Evolutionary conservation across 2,329 filamentous ascomycete genomes (phyloP).

Genomic region (Colletotrichum lini): DNA sequence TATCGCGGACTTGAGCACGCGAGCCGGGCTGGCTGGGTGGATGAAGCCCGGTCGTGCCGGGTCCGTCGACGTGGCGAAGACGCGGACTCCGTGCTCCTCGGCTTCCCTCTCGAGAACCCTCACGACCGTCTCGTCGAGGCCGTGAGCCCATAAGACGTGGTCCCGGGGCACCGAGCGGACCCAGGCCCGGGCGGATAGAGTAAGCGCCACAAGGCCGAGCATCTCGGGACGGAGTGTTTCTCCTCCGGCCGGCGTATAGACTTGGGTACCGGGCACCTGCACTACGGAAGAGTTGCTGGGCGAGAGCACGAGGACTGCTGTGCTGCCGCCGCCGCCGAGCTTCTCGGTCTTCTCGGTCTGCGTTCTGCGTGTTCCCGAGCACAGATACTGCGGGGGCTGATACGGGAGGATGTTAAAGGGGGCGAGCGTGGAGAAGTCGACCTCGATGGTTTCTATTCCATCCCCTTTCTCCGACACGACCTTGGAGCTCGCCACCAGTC

Average conservation of each 20-base stretch:
- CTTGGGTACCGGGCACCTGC: background rate
- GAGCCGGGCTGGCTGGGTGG: background rate
- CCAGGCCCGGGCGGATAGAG: slow-evolving; percentile 14
- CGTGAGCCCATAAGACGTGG: slow-evolving; percentile 3
- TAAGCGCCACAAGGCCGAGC: background rate
- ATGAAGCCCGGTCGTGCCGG: background rate
- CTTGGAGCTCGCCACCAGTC: background rate
- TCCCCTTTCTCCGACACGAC: background rate
- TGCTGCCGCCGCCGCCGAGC: too few species aligned
- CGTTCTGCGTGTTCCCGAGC: background rate
- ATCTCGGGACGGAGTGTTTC: background rate
- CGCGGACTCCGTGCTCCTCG: background rate
- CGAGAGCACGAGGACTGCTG: background rate
- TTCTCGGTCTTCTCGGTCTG: too few species aligned
- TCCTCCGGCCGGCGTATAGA: background rate
- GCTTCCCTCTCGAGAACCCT: background rate
- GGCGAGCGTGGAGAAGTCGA: background rate
- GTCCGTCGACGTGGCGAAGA: background rate
- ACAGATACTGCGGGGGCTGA: background rate
- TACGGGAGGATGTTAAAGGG: background rate
- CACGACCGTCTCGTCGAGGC: background rate
- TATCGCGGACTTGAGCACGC: background rate
- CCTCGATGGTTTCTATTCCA: background rate
- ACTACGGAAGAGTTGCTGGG: background rate
- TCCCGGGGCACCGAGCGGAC: slow-evolving; percentile 6